A percentile compares a stretch with the other conserved stretches of the same genome.
These are phyloP conservation scores for Botrytis cinerea DNA, from an alignment of 2,329 filamentous ascomycete species.

Conservation along the genomic window DNA sequence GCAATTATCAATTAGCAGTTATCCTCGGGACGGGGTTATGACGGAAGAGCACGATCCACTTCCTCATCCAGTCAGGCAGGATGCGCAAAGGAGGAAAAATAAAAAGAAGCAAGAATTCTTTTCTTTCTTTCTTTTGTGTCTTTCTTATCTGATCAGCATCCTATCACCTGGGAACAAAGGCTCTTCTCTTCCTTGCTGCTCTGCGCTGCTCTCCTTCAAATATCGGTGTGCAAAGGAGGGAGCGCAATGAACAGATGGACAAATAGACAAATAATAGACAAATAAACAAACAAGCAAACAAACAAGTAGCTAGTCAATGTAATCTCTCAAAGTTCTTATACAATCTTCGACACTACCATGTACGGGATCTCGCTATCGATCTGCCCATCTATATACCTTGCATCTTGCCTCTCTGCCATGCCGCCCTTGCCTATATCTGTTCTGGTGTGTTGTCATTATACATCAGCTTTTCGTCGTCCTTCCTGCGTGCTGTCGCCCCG, in stretches of 20 bases:
- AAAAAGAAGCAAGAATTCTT: background rate
- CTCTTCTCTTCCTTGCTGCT: background rate
- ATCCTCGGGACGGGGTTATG: background rate
- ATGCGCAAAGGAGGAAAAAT: background rate
- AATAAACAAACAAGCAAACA: background rate
- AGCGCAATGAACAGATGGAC: background rate
- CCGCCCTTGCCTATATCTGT: background rate
- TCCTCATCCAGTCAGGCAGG: background rate
- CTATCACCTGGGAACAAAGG: background rate
- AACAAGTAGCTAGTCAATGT: background rate
- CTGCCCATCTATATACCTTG: background rate
- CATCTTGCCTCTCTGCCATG: background rate
- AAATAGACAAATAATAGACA: background rate
- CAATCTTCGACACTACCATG: background rate
- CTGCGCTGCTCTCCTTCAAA: background rate
- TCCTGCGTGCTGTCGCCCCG: too few species aligned
- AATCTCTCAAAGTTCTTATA: background rate
- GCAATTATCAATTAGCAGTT: background rate
- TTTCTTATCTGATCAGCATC: background rate
- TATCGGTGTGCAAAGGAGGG: background rate
- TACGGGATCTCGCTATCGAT: background rate
- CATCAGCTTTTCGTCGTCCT: background rate
- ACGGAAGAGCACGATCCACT: constrained; percentile 9
- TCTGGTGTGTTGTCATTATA: background rate
- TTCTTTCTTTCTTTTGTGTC: background rate